phyloP scores from a whole-genome alignment of 345 rosid species.

The Angophora floribunda region DNA sequence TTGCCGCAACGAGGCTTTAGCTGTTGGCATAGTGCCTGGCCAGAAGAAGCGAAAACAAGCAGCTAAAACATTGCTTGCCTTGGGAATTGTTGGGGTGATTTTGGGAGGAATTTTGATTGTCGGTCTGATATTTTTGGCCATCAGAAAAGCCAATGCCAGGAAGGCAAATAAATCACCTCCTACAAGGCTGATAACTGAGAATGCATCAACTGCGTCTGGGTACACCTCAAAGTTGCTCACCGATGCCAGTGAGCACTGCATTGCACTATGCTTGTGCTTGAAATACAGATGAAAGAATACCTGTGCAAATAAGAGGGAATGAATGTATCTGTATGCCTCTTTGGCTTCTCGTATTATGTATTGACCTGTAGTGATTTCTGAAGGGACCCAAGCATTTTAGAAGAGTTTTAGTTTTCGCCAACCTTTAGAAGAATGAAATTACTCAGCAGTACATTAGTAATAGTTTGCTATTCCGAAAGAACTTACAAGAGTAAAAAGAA shows the following conservation, averaged over 20 bases:
- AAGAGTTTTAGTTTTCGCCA: background rate
- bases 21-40: constrained; percentile 72
- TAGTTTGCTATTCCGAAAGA: background rate
- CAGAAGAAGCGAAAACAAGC: constrained; percentile 18
- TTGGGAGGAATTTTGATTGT: constrained; percentile 43
- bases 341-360: background rate
- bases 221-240: constrained; percentile 77
- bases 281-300: background rate
- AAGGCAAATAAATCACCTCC: constrained; percentile 18
- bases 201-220: constrained; percentile 42
- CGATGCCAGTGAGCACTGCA: constrained; percentile 68
- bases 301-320: background rate
- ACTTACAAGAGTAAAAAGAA: background rate
- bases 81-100: constrained; percentile 50
- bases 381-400: background rate
- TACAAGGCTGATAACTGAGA: constrained; percentile 56
- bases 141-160: constrained; percentile 22
- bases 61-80: constrained; percentile 29
- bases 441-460: background rate
- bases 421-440: background rate
- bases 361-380: background rate
- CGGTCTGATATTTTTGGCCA: constrained; percentile 36
- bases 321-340: background rate
- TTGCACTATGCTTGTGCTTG: background rate
- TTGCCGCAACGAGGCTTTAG: constrained; percentile 83